Evolutionary conservation across 2,329 filamentous ascomycete genomes (phyloP).

Genomic region (Paramyrothecium roridum): DNA sequence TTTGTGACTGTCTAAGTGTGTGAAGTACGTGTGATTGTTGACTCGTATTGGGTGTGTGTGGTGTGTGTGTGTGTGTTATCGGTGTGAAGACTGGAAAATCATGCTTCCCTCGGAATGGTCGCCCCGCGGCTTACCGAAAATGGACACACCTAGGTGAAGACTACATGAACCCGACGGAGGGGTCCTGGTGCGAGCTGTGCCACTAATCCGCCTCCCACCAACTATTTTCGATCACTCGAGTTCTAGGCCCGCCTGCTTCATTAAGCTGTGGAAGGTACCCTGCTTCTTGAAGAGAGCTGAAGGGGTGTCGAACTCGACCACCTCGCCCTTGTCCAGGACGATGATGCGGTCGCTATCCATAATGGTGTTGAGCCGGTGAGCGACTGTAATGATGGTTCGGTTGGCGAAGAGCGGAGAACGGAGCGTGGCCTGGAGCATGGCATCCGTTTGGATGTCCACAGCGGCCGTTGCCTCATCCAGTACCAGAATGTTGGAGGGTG

Average conservation of each 20-base stretch:
- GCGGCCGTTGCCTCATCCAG: slow-evolving; percentile 92
- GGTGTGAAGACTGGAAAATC: neutral
- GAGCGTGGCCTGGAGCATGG: slow-evolving; percentile 61
- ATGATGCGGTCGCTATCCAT: slow-evolving; percentile 85
- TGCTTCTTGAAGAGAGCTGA: slow-evolving; percentile 69
- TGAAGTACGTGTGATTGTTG: neutral
- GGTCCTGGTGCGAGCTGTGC: neutral
- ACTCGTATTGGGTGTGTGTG: neutral
- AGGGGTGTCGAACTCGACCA: slow-evolving; percentile 91
- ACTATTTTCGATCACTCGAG: slow-evolving; percentile 31
- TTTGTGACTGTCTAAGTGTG: neutral
- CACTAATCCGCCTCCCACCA: neutral
- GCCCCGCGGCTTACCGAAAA: neutral
- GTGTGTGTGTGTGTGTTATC: neutral
- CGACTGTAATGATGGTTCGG: slow-evolving; percentile 96
- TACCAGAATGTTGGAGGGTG: slow-evolving; percentile 94
- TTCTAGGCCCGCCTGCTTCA: slow-evolving; percentile 82
- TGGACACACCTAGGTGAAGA: neutral
- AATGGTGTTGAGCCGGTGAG: slow-evolving; percentile 97
- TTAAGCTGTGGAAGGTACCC: slow-evolving; percentile 83
- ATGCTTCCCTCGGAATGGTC: neutral
- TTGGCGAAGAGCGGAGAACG: slow-evolving; percentile 73
- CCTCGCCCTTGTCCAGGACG: slow-evolving; percentile 84
- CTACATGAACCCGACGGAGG: neutral
- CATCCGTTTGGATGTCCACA: slow-evolving; percentile 66